A percentile compares a stretch with the other conserved stretches of the same genome.
These are phyloP conservation scores for Carallia brachiata DNA, from an alignment of 345 rosid genomes.

Conservation along the genomic window DNA sequence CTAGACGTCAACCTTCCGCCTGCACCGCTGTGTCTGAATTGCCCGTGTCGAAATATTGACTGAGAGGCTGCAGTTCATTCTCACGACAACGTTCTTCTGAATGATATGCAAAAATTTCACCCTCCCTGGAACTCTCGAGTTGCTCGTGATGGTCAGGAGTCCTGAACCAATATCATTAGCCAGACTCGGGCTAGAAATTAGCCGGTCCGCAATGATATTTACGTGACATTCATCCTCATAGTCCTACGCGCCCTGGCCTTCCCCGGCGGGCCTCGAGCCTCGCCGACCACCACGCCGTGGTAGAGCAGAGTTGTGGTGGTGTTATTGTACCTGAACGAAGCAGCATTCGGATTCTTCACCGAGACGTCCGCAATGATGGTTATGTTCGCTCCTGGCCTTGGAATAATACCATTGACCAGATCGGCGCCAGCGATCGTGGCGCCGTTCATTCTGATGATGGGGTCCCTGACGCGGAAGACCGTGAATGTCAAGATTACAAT, in stretches of 20 bases:
- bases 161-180: slow-evolving; percentile 40
- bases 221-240: slow-evolving; percentile 57
- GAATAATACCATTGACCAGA: slow-evolving; percentile 41
- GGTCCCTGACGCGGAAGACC: slow-evolving; percentile 61
- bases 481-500: slow-evolving; percentile 54
- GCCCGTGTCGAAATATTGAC: slow-evolving; percentile 45
- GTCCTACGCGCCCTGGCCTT: slow-evolving; percentile 55
- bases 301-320: slow-evolving; percentile 64
- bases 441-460: slow-evolving; percentile 52
- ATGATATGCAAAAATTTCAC: slow-evolving; percentile 45
- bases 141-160: slow-evolving; percentile 47
- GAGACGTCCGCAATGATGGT: slow-evolving; percentile 62
- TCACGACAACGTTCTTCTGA: slow-evolving; percentile 49
- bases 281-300: slow-evolving; percentile 56
- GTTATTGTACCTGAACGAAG: slow-evolving; percentile 63
- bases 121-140: slow-evolving; percentile 61
- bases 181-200: slow-evolving; percentile 41
- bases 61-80: slow-evolving; percentile 58
- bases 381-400: slow-evolving; percentile 60
- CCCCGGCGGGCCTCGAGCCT: slow-evolving; percentile 71
- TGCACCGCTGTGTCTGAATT: slow-evolving; percentile 45
- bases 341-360: slow-evolving; percentile 70
- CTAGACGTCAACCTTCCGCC: slow-evolving; percentile 47
- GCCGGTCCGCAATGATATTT: slow-evolving; percentile 46
- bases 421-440: slow-evolving; percentile 45